phyloP scores from a whole-genome alignment of 2,329 filamentous ascomycete genomes.

The Fusarium denticulatum region DNA sequence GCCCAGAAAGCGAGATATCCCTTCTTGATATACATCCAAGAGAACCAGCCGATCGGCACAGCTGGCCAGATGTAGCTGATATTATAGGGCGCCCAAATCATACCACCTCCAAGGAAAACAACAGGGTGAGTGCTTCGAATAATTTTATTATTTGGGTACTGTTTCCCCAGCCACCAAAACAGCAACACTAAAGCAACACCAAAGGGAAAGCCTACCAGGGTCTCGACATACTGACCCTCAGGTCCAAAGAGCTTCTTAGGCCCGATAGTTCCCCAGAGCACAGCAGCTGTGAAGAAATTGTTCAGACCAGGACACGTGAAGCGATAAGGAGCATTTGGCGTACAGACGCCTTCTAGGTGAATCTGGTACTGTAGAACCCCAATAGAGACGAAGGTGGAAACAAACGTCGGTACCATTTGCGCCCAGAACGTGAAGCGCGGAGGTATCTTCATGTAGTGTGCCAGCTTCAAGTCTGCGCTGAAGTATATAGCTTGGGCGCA shows the following conservation, averaged over 20 bases:
- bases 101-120: conserved; percentile 52
- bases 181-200: conserved; percentile 50
- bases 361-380: conserved; percentile 53
- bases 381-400: conserved; percentile 48
- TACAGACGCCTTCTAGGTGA: conserved; percentile 51
- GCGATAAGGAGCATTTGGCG: conserved; percentile 47
- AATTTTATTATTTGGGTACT: conserved; percentile 45
- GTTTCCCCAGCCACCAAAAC: conserved; percentile 50
- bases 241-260: conserved; percentile 51
- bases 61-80: conserved; percentile 57
- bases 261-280: conserved; percentile 55
- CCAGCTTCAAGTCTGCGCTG: conserved; percentile 49
- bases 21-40: conserved; percentile 59
- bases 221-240: conserved; percentile 49
- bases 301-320: conserved; percentile 52
- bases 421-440: conserved; percentile 50
- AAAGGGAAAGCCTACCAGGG: conserved; percentile 52
- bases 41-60: conserved; percentile 58
- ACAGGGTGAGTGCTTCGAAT: conserved; percentile 56
- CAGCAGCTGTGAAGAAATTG: conserved; percentile 53
- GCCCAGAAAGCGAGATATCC: conserved; percentile 60
- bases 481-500: conserved; percentile 51
- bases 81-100: conserved; percentile 58
- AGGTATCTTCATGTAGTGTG: conserved; percentile 58
- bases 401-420: conserved; percentile 49